Evolutionary conservation across 306 rosid species (phyloP), one percentile per base, ranked within the genome.

Genomic region (Pachyrhizus erosus): DNA sequence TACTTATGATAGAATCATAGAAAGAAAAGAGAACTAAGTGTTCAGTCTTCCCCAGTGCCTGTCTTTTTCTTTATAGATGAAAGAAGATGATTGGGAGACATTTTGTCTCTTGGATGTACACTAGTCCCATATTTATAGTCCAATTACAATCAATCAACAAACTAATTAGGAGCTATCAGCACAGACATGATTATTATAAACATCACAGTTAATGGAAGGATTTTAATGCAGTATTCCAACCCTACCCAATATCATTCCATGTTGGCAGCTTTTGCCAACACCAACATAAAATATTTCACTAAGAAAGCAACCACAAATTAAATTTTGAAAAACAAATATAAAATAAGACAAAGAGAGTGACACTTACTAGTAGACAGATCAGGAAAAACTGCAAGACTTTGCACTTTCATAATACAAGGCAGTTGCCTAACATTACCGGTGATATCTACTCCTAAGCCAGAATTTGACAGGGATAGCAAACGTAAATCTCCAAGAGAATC

Each of bases 401-500:
- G 91, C 72, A 78, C 98, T 79, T 93, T 85, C 93, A 91, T 87
- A 37, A 82, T 65, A 72, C 33, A 87, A 82, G 94, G 94, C 81
- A 95, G 83, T 33, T 83, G 89, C 87, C 66, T 86, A 78, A 91
- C 78, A 79, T 74, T 81, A 79, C 83, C 87, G 33, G 90, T 12
- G 68, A 86, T 77, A 72, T 90, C 88, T 17, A 83, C 81, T 85
- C 98, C 97, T 64, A 78, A 40, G 69, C 86, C 85, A 70, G 91
- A 84, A 81, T 73, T 84, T 73, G 87, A 87, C 74, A 91, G 79
- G 86, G 82, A 84, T 86, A 95, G 86, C 72, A 89, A 71, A 83
- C 90, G 94, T 81, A 93, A 80, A 58, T 87, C 89, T 85, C 99
- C 99, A 79, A 66, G 88, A 5, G 99, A 93, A 80, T 91, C 98